Evolutionary conservation across 164 flowering plant genomes (phyloP).

Genomic region (Annona cherimola): DNA sequence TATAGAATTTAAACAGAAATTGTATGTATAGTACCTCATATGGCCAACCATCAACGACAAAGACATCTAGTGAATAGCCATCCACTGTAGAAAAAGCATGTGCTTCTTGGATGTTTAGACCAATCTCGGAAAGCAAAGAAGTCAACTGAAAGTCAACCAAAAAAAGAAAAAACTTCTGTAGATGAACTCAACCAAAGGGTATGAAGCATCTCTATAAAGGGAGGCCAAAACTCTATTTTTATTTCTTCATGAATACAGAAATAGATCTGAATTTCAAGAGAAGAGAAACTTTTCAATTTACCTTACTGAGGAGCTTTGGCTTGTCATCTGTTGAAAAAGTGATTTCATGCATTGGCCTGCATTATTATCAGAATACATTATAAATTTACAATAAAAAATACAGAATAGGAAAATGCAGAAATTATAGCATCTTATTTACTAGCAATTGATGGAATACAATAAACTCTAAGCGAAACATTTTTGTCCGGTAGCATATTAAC

Average conservation of each 20-base stretch:
- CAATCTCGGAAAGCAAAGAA: slow-evolving; percentile 72
- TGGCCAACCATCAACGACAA: slow-evolving; percentile 94
- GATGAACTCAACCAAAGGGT: background rate
- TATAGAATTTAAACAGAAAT: background rate
- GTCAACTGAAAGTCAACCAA: slow-evolving; percentile 64
- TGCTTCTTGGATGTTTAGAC: slow-evolving; percentile 93
- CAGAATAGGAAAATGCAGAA: background rate
- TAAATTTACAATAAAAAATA: too few species aligned
- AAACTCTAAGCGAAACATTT: background rate
- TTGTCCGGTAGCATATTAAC: background rate
- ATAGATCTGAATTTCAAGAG: background rate
- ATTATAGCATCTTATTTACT: background rate
- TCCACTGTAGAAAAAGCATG: slow-evolving; percentile 96
- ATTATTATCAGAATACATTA: slow-evolving; percentile 17
- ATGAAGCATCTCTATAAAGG: too few species aligned
- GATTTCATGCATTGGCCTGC: slow-evolving; percentile 37
- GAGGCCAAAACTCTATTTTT: background rate
- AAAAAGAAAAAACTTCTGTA: background rate
- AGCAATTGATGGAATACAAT: background rate
- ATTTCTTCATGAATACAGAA: background rate
- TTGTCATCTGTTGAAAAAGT: slow-evolving; percentile 35
- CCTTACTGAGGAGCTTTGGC: slow-evolving; percentile 37
- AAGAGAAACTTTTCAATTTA: slow-evolving; percentile 4
- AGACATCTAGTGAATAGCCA: slow-evolving; percentile 93
- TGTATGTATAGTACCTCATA: slow-evolving; percentile 49